Percentiles rank a stretch among this genome's conserved stretches.
Evolutionary conservation across 768 basidiomycete species (phyloP).

Genomic region (Asterophora lycoperdoides): DNA sequence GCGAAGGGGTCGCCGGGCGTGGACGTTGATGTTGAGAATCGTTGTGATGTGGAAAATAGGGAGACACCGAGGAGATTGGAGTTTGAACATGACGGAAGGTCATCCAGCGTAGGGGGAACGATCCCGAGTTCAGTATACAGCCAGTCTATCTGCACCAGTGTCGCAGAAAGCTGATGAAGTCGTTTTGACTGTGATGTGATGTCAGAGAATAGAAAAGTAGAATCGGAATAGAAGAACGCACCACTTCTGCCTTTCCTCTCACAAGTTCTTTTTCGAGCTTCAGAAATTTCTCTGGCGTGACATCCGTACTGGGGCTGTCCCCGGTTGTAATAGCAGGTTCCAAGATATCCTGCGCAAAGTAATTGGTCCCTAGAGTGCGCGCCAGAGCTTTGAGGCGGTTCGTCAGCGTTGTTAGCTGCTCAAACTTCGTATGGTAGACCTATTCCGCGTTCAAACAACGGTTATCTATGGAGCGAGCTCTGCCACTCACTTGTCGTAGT

Average conservation of each 20-base stretch:
- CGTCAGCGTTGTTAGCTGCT: constrained; percentile 66
- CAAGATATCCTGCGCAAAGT: constrained; percentile 53
- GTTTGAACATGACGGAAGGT: constrained; percentile 30
- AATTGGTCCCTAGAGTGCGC: constrained; percentile 57
- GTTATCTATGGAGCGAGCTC: background rate
- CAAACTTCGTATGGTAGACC: constrained; percentile 74
- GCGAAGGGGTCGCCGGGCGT: constrained; percentile 46
- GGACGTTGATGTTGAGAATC: constrained; percentile 31
- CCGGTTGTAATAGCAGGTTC: constrained; percentile 41
- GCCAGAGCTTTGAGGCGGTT: constrained; percentile 58
- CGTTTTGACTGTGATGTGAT: constrained; percentile 54
- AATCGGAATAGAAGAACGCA: constrained; percentile 33
- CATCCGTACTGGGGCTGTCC: constrained; percentile 49
- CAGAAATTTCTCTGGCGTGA: constrained; percentile 76
- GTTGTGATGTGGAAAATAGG: constrained; percentile 24
- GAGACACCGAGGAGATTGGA: constrained; percentile 19
- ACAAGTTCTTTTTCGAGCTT: constrained; percentile 82
- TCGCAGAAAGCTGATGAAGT: constrained; percentile 54
- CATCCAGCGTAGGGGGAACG: constrained; percentile 51
- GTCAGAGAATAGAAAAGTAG: background rate
- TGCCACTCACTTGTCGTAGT: constrained; percentile 60
- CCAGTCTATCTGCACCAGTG: constrained; percentile 77
- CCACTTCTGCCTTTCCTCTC: constrained; percentile 82
- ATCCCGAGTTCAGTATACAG: constrained; percentile 81
- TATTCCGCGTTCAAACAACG: constrained; percentile 22